Evolutionary conservation across 805 yeast species (phyloP).

Genomic region (Komagataella ulmi): DNA sequence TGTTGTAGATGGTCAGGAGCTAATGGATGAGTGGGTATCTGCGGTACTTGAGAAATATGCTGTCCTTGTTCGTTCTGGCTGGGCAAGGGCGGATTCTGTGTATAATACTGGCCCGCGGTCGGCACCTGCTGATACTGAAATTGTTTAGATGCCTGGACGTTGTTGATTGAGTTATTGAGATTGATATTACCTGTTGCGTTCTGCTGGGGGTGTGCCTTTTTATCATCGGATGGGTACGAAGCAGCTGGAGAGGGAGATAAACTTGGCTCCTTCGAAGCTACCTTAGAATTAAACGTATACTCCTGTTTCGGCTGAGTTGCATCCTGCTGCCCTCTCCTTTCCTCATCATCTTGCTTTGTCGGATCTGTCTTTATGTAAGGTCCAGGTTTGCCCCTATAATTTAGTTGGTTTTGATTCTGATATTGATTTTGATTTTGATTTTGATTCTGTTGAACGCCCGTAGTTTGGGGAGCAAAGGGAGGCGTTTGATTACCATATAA

Average conservation of each 20-base stretch:
- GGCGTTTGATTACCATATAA: background rate
- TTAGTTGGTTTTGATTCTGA: background rate
- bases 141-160: background rate
- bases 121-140: background rate
- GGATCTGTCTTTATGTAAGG: background rate
- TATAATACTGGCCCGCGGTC: background rate
- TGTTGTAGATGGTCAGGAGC: conserved; percentile 5
- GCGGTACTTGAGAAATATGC: background rate
- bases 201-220: background rate
- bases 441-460: background rate
- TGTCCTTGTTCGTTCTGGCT: background rate
- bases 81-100: background rate
- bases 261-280: background rate
- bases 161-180: background rate
- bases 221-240: background rate
- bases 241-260: background rate
- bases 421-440: background rate
- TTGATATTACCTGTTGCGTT: background rate
- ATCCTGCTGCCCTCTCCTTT: background rate
- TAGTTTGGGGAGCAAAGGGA: background rate
- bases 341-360: background rate
- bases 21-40: conserved; percentile 3
- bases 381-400: background rate
- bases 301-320: background rate
- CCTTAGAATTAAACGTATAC: background rate